Percentiles rank a stretch among this genome's conserved stretches.
These are phyloP conservation scores for Vitis amurensis DNA, from an alignment of 164 flowering plant genomes.

Conservation along the genomic window DNA sequence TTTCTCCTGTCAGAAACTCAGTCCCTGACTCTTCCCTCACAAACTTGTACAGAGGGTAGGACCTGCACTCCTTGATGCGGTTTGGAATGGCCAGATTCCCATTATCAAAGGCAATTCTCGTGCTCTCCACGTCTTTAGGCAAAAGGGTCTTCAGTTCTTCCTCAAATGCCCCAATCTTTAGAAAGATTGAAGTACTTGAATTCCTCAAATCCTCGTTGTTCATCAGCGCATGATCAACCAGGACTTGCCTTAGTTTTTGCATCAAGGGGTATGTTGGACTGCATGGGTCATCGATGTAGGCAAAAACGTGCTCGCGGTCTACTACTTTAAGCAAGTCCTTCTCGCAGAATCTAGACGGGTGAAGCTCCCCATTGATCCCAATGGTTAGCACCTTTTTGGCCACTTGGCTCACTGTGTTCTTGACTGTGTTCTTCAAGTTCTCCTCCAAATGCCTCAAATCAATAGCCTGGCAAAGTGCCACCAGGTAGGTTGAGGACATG, in stretches of 20 bases:
- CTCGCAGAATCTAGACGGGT: slow-evolving; percentile 58
- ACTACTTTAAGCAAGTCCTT: slow-evolving; percentile 58
- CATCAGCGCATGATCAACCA: slow-evolving; percentile 52
- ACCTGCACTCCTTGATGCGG: slow-evolving; percentile 57
- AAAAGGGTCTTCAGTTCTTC: slow-evolving; percentile 50
- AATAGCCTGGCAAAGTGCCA: slow-evolving; percentile 60
- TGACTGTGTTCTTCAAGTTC: slow-evolving; percentile 48
- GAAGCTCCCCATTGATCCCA: slow-evolving; percentile 58
- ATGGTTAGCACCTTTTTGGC: slow-evolving; percentile 47
- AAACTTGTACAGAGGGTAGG: slow-evolving; percentile 55
- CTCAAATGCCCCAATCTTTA: slow-evolving; percentile 50
- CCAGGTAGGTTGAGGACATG: slow-evolving; percentile 55
- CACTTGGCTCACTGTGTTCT: slow-evolving; percentile 53
- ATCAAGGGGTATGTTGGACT: slow-evolving; percentile 46
- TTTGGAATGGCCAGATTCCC: slow-evolving; percentile 36
- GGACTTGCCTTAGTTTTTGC: slow-evolving; percentile 59
- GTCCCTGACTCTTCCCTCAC: slow-evolving; percentile 53
- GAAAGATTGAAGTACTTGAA: slow-evolving; percentile 39
- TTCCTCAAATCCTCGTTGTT: slow-evolving; percentile 40
- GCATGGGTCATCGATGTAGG: slow-evolving; percentile 65
- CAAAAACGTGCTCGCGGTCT: slow-evolving; percentile 45
- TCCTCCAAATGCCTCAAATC: slow-evolving; percentile 70
- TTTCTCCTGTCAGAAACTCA: slow-evolving; percentile 49
- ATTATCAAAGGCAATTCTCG: slow-evolving; percentile 30
- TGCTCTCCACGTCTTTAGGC: slow-evolving; percentile 53